phyloP scores from a whole-genome alignment of 495 filamentous ascomycete species.

The Penicillium taxi region DNA sequence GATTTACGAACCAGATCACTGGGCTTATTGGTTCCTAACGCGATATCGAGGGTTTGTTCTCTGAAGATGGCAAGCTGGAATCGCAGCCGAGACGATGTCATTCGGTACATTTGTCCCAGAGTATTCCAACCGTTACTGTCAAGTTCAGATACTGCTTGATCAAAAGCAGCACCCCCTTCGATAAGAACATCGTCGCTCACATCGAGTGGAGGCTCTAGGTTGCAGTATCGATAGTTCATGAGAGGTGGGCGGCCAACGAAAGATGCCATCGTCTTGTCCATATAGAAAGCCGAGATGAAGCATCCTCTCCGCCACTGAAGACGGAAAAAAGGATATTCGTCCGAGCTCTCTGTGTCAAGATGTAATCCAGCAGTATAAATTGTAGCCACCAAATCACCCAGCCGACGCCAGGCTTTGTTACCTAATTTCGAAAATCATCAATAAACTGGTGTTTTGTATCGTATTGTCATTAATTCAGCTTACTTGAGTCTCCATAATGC shows the following conservation, averaged over 20 bases:
- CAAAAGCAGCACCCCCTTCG: constrained; percentile 36
- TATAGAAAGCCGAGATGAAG: constrained; percentile 46
- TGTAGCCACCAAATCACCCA: constrained; percentile 44
- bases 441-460: too few relatives aligned
- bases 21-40: constrained; percentile 37
- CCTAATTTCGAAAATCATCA: too few relatives aligned
- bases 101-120: constrained; percentile 26
- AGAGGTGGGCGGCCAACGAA: constrained; percentile 52
- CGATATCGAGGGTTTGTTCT: constrained; percentile 54
- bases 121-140: constrained; percentile 50
- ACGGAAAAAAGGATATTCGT: constrained; percentile 45
- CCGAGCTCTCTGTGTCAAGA: constrained; percentile 36
- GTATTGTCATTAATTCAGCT: too few relatives aligned
- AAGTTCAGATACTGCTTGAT: constrained; percentile 35
- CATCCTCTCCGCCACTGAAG: constrained; percentile 42
- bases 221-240: constrained; percentile 48
- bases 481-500: constrained; percentile 46
- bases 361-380: constrained; percentile 54
- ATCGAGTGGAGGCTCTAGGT: constrained; percentile 49
- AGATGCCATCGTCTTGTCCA: constrained; percentile 45
- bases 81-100: constrained; percentile 42
- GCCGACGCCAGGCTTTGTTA: constrained; percentile 45
- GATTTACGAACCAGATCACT: constrained; percentile 38
- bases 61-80: constrained; percentile 40
- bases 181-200: constrained; percentile 46